These are phyloP conservation scores for Thelonectria olida DNA, from an alignment of 2,329 filamentous ascomycete genomes.

Conservation along the genomic window DNA sequence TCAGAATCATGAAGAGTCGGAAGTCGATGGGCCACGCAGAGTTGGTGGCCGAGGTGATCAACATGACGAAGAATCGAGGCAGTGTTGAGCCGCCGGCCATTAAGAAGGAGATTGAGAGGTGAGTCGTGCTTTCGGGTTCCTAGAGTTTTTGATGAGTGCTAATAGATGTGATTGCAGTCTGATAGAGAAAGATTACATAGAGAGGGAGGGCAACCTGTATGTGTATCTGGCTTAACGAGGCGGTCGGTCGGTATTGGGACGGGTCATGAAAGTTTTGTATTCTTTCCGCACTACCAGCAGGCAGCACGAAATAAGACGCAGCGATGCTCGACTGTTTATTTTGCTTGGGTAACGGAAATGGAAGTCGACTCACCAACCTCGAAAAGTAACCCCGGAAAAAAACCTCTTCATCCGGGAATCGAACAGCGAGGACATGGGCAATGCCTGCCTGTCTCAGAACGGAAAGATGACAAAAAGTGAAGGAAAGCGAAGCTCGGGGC, in stretches of 20 bases:
- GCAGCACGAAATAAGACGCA: neutral
- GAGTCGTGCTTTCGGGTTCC: constrained; percentile 47
- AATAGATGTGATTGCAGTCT: constrained; percentile 60
- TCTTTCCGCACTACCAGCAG: too few relatives aligned
- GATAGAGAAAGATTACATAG: constrained; percentile 94
- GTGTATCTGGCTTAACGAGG: constrained; percentile 70
- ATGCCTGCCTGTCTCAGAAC: neutral
- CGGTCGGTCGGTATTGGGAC: neutral
- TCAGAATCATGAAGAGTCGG: constrained; percentile 94
- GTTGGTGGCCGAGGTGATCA: constrained; percentile 91
- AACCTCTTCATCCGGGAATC: constrained; percentile 4
- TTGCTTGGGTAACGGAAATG: too few relatives aligned
- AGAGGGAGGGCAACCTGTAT: constrained; percentile 78
- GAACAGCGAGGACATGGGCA: constrained; percentile 12
- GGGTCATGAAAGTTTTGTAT: neutral
- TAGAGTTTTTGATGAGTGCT: neutral
- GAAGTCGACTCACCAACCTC: too few relatives aligned
- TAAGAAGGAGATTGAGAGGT: constrained; percentile 97
- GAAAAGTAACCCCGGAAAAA: too few relatives aligned
- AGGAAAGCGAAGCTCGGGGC: constrained; percentile 4
- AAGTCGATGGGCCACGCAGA: constrained; percentile 89
- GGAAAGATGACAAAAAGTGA: constrained; percentile 12
- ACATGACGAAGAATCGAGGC: constrained; percentile 85
- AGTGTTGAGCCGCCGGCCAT: constrained; percentile 88
- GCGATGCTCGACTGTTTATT: too few relatives aligned